Evolutionary conservation across 371 early-diverging fungal species (phyloP), one percentile per base, ranked within the genome.

Genomic region (Apophysomyces trapeziformis): DNA sequence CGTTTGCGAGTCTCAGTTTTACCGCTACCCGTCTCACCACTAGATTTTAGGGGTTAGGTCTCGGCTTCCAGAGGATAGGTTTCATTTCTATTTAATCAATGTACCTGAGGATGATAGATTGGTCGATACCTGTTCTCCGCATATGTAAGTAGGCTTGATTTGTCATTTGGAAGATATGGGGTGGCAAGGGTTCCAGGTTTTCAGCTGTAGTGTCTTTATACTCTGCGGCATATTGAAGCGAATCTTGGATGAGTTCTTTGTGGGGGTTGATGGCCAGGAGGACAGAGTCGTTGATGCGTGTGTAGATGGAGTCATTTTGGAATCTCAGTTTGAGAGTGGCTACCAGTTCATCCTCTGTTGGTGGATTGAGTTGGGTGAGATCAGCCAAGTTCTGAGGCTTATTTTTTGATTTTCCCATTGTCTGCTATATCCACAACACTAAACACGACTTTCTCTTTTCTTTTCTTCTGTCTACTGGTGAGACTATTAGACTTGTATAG

Each of bases 21-120:
- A 58, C 98, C 98, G 45, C 92, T 87, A 32, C 93, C 96, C n/a
- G 92, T 83, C 68, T 95, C 95, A 43, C 98, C 98, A 77, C 94
- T 94, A 82, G 12, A 26, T 26, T 26, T 26, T 26, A 26, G 32
- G 32, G 39, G 58, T 39, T 58, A 93, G 80, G 60, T 92, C 86
- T 93, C 60, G 92, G 1, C 32, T 26, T 26, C 32, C 32, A 26
- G 32, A 26, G 32, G 32, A 26, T 26, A 26, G 32, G 32, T 18
- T 77, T 67, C 58, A 79, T 77, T 67, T 82, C 79, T 71, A 85
- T 85, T 58, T 82, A 80, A 38, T 80, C 87, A 68, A 89, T 89
- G 65, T 85, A 87, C 90, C 80, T 83, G 60, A 86, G 76, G 58
- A 92, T 90, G 84, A 86, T 93, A 73, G 83, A 90, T 68, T 86